Evolutionary conservation across 495 filamentous ascomycete genomes (phyloP), one percentile per base, ranked within the genome.

Genomic region (Elaphomyces granulatus): DNA sequence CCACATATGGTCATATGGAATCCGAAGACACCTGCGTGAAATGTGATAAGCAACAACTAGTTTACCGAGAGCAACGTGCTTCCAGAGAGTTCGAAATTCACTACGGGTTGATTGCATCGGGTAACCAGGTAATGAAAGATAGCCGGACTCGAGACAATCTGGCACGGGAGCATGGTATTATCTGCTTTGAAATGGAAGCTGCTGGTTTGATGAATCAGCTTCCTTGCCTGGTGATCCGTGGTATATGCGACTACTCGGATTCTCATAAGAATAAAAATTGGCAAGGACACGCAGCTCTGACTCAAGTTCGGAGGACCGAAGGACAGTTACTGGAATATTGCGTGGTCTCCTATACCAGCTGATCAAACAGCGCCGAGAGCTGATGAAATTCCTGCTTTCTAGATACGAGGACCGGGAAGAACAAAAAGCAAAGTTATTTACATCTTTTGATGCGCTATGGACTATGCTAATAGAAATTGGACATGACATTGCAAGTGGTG

Each of bases 71-170:
- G 18, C 34, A 18, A 15, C 23, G 44, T 16, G 32, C 15, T 21
- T 33, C 38, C 15, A 35, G 39, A 19, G 44, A 43, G 19, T 42
- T 42, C 16, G 19, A n/a, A 31, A 40, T 52, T 46, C 47, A 59
- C 37, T 53, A 59, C 31, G 56, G 57, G n/a, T 43, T 46, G 26
- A 59, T 63, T 37, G 49, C 47, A 16, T 63, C 58, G 19, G 58
- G 48, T 14, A 54, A 60, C 34, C 39, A 47, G 41, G 56, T 61
- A 15, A 59, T 61, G 45, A 56, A 51, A 33, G 41, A 60, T 49
- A 52, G 44, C 12, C 23, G 36, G 15, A 50, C 36, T 20, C 44
- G 58, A 38, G 58, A 63, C 33, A 28, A 44, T 32, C 41, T 55
- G 21, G 44, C 43, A 9, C 30, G 51, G 23, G 39, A 42, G 26